Conservation (phyloP, 441 rosid genomes). For the Capsella rubella region DNA sequence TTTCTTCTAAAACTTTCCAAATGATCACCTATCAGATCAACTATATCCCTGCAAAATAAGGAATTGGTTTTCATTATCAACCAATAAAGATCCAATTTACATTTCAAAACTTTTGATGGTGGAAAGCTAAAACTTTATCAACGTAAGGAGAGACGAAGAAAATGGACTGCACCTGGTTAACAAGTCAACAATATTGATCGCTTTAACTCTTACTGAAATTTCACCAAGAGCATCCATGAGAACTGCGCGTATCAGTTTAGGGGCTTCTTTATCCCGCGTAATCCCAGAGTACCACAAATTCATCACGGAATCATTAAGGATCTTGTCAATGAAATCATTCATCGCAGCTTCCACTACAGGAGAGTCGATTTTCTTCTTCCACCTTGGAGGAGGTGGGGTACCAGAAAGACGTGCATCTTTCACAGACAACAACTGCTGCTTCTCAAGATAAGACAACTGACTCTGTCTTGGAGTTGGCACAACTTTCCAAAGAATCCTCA, state of each 20-base stretch:
- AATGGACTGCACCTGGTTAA: constrained; percentile 60
- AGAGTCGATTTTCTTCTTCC: constrained; percentile 93
- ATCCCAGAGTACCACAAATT: constrained; percentile 94
- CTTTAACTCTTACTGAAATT: constrained; percentile 83
- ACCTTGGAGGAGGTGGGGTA: constrained; percentile 68
- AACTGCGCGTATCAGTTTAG: constrained; percentile 81
- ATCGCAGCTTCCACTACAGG: constrained; percentile 83
- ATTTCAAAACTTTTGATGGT: no score
- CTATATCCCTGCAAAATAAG: constrained; percentile 81
- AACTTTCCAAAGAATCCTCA: constrained; percentile 60
- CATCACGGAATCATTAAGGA: constrained; percentile 83
- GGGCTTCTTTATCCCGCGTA: constrained; percentile 89
- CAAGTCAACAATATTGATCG: constrained; percentile 83
- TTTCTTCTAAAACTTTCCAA: constrained; percentile 93
- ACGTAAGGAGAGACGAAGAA: neutral
- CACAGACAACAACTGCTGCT: constrained; percentile 74
- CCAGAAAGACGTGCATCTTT: constrained; percentile 78
- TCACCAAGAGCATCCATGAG: constrained; percentile 95
- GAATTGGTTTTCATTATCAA: constrained; percentile 34
- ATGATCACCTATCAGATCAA: constrained; percentile 92
- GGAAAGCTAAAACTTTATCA: no score
- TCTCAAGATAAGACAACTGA: constrained; percentile 60
- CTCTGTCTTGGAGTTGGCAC: constrained; percentile 37
- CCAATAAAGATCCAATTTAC: constrained; percentile 24
- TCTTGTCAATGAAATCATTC: constrained; percentile 74